Conservation (phyloP, 169 alveolate species). For the Amoebophrya sp. region DNA sequence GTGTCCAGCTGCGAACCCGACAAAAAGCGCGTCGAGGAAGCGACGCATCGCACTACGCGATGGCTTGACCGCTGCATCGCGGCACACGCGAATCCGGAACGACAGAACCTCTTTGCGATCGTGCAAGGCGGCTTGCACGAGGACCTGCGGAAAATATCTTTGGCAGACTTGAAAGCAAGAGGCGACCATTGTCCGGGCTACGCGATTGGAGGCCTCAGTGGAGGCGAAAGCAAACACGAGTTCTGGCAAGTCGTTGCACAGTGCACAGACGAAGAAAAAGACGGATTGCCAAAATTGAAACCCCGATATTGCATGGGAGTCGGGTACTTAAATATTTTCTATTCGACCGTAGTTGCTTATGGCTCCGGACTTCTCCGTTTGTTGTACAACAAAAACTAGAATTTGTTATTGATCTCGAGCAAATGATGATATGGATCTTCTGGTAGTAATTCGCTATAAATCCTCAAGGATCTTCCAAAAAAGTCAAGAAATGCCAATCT, state of each 20-base stretch:
- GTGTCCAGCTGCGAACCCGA: slow-evolving; percentile 65
- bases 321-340: slow-evolving; percentile 96
- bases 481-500: background rate
- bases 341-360: too few relatives aligned
- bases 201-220: slow-evolving; percentile 98
- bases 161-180: slow-evolving; percentile 36
- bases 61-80: slow-evolving; percentile 90
- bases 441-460: background rate
- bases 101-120: slow-evolving; percentile 91
- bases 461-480: background rate
- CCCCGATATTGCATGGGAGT: slow-evolving; percentile 98
- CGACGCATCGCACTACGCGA: slow-evolving; percentile 85
- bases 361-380: too few relatives aligned
- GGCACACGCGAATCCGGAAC: slow-evolving; percentile 80
- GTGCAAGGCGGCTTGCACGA: slow-evolving; percentile 92
- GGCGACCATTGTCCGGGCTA: slow-evolving; percentile 75
- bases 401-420: too few relatives aligned
- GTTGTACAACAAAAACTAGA: too few relatives aligned
- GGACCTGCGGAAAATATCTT: slow-evolving; percentile 71
- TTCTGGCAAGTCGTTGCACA: slow-evolving; percentile 56
- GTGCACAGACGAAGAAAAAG: slow-evolving; percentile 45
- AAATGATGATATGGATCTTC: too few relatives aligned
- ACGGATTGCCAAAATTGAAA: slow-evolving; percentile 61
- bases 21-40: slow-evolving; percentile 67
- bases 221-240: slow-evolving; percentile 93